A percentile compares a stretch with the other conserved stretches of the same genome.
Conservation (phyloP, 345 rosid genomes). For the Anastatica hierochuntica region DNA sequence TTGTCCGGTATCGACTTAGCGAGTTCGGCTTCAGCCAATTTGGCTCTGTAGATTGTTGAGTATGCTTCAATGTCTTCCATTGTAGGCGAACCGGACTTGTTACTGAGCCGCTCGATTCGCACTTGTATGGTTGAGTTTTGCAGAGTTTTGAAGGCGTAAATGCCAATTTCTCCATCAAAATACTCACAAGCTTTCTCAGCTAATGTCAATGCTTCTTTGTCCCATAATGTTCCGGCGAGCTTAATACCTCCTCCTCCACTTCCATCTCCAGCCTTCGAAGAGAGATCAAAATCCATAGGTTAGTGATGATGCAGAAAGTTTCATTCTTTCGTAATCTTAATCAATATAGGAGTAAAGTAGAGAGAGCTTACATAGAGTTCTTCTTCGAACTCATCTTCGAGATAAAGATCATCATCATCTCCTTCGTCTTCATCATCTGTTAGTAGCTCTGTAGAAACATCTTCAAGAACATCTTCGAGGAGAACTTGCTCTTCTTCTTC, state of each 20-base stretch:
- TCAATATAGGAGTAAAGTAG: no score
- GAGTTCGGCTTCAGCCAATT: slow-evolving; percentile 61
- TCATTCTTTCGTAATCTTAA: background rate
- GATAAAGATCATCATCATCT: slow-evolving; percentile 27
- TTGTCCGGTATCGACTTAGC: slow-evolving; percentile 56
- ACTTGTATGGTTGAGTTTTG: slow-evolving; percentile 56
- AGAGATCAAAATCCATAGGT: no score
- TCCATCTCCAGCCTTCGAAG: slow-evolving; percentile 72
- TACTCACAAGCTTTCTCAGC: slow-evolving; percentile 50
- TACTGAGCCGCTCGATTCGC: slow-evolving; percentile 71
- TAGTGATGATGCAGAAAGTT: background rate
- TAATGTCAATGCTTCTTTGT: slow-evolving; percentile 59
- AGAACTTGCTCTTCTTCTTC: slow-evolving; percentile 42
- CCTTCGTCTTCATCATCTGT: slow-evolving; percentile 32
- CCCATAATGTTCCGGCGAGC: slow-evolving; percentile 83
- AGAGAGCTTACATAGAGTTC: slow-evolving; percentile 49
- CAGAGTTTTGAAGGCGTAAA: slow-evolving; percentile 75
- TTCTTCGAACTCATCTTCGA: slow-evolving; percentile 44
- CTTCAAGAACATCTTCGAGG: slow-evolving; percentile 44
- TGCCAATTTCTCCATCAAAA: slow-evolving; percentile 54
- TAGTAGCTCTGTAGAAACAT: slow-evolving; percentile 34
- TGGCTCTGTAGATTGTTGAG: slow-evolving; percentile 44
- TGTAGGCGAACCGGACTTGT: slow-evolving; percentile 66
- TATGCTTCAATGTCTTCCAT: slow-evolving; percentile 80
- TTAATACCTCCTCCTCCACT: slow-evolving; percentile 77